Percentiles rank a stretch among this genome's conserved stretches.
These are phyloP conservation scores for grape (Vitis vinifera) DNA, from an alignment of 164 flowering plant genomes.

Conservation along the genomic window DNA sequence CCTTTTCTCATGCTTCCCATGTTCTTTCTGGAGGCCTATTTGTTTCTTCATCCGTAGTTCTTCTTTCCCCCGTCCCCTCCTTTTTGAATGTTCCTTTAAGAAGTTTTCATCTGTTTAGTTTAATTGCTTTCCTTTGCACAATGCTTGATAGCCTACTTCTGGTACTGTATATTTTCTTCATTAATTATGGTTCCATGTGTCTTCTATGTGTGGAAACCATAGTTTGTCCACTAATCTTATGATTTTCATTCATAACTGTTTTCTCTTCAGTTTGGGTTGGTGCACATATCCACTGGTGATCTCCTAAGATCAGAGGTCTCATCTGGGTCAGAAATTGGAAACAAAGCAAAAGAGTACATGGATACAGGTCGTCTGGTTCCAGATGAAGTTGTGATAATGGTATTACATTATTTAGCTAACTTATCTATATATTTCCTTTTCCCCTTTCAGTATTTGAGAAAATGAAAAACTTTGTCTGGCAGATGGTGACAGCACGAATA, in stretches of 20 bases:
- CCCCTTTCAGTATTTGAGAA: neutral
- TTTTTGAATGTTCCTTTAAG: too few relatives aligned
- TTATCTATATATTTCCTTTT: neutral
- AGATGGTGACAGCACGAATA: conserved; percentile 85
- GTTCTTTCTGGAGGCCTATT: too few relatives aligned
- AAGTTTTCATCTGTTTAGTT: too few relatives aligned
- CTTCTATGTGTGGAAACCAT: too few relatives aligned
- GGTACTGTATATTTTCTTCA: too few relatives aligned
- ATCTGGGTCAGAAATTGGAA: conserved; percentile 84
- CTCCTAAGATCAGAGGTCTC: conserved; percentile 86
- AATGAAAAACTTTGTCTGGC: conserved; percentile 10
- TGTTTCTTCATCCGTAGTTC: too few relatives aligned
- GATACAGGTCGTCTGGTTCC: conserved; percentile 84
- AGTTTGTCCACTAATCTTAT: too few relatives aligned
- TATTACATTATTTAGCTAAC: conserved; percentile 22
- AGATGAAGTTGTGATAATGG: conserved; percentile 88
- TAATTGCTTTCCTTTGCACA: too few relatives aligned
- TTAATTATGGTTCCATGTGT: too few relatives aligned
- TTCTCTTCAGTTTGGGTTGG: conserved; percentile 79
- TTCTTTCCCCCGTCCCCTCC: too few relatives aligned
- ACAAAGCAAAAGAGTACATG: conserved; percentile 86
- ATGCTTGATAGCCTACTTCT: too few relatives aligned
- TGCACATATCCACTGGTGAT: conserved; percentile 96
- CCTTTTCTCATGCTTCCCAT: conserved; percentile 14
- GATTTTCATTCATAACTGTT: too few relatives aligned